Percentiles rank a stretch among this genome's conserved stretches.
Conservation (phyloP, 2,329 filamentous ascomycete genomes). For the Whalleya microplaca region DNA sequence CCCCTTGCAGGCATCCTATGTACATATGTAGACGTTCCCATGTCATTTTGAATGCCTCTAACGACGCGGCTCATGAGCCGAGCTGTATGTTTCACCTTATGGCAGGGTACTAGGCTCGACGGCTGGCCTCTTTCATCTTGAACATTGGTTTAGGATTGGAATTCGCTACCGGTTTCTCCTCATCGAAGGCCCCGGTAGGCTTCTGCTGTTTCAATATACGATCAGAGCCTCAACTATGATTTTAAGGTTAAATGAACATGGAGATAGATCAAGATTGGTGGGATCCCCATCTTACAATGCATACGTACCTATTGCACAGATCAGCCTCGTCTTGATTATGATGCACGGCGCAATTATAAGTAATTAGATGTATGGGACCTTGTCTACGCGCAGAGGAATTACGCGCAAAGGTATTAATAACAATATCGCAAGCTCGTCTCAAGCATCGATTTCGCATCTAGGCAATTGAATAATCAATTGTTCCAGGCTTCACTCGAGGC, state of each 20-base stretch:
- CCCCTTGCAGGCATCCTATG: not conserved
- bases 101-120: not conserved
- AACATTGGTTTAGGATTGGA: conserved; percentile 11
- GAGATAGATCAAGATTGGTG: not conserved
- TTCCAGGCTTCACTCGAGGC: too few relatives aligned
- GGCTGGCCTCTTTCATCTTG: not conserved
- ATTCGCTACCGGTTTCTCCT: conserved; percentile 10
- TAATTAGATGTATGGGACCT: too few relatives aligned
- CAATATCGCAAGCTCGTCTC: too few relatives aligned
- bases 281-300: not conserved
- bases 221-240: conserved; percentile 14
- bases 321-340: not conserved
- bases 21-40: not conserved
- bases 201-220: not conserved
- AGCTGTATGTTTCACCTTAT: not conserved
- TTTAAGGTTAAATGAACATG: conserved; percentile 8
- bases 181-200: not conserved
- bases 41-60: not conserved
- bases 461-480: too few relatives aligned
- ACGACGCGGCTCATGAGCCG: too few relatives aligned
- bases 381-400: too few relatives aligned
- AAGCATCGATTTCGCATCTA: too few relatives aligned
- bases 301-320: not conserved
- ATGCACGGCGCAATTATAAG: too few relatives aligned
- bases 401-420: too few relatives aligned